These are phyloP conservation scores for Raddia guianensis DNA, from an alignment of 176 grass and related monocot species.

Conservation along the genomic window DNA sequence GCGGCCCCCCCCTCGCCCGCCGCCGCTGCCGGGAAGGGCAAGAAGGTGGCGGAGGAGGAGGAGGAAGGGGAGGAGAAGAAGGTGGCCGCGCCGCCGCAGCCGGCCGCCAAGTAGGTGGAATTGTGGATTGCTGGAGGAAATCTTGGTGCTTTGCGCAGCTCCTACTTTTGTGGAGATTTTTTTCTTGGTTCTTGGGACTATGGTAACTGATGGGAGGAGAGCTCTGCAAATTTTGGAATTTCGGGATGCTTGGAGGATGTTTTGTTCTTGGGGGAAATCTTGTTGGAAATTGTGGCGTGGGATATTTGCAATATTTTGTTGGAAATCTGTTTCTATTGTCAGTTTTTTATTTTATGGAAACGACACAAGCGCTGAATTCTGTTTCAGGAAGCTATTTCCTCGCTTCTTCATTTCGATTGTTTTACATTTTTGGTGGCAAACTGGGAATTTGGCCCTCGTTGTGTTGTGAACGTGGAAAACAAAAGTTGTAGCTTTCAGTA, in stretches of 20 bases:
- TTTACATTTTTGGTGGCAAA: not conserved
- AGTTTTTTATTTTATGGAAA: not conserved
- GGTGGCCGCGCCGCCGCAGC: conserved; percentile 44
- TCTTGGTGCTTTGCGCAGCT: not conserved
- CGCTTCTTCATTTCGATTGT: conserved; percentile 10
- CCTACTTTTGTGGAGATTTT: not conserved
- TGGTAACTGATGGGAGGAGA: not conserved
- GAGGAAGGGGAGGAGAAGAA: conserved; percentile 49
- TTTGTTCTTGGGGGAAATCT: not conserved
- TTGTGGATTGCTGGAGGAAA: conserved; percentile 8
- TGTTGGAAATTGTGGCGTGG: not conserved
- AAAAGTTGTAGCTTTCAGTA: conserved; percentile 26
- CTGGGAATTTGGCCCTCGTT: conserved; percentile 21
- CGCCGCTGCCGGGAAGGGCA: conserved; percentile 37
- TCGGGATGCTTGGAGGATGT: not conserved
- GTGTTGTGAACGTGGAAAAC: conserved; percentile 16
- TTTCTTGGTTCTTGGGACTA: not conserved
- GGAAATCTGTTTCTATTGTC: not conserved
- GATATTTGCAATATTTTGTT: not conserved
- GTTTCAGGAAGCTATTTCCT: not conserved
- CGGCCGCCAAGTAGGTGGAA: conserved; percentile 64
- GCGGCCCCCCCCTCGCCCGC: conserved; percentile 21
- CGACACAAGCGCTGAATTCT: not conserved
- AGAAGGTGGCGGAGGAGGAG: conserved; percentile 42
- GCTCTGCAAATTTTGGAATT: conserved; percentile 8